phyloP scores from a whole-genome alignment of 2,329 filamentous ascomycete genomes.

The Colletotrichum sp. region DNA sequence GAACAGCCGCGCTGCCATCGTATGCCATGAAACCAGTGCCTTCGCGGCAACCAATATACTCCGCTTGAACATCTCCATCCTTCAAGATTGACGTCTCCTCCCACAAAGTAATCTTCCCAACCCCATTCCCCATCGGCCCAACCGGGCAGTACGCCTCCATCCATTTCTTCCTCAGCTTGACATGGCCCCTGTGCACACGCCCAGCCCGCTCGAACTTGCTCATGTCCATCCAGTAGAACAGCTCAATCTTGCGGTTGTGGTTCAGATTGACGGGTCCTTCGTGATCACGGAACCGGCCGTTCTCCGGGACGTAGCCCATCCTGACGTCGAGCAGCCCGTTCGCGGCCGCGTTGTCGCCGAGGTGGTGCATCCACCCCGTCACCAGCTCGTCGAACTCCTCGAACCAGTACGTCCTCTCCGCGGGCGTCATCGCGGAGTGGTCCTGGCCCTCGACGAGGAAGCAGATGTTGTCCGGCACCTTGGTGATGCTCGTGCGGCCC shows the following conservation, averaged over 20 bases:
- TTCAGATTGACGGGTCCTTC: background rate
- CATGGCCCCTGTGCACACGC: background rate
- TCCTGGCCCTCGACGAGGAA: background rate
- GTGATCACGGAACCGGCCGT: background rate
- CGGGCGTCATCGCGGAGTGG: background rate
- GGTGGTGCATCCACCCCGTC: background rate
- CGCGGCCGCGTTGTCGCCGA: background rate
- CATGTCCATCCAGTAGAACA: background rate
- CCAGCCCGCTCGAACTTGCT: background rate
- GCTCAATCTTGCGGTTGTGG: background rate
- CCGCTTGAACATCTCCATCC: background rate
- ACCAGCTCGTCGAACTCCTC: background rate
- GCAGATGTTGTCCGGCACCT: background rate
- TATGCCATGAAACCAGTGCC: background rate
- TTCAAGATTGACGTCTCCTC: background rate
- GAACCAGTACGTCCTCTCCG: background rate
- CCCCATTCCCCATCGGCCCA: background rate
- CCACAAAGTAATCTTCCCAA: background rate
- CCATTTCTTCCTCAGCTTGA: background rate
- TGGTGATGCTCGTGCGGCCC: background rate
- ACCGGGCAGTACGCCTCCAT: background rate
- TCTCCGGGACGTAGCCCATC: background rate
- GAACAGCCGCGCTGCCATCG: rapidly evolving
- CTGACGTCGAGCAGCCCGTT: background rate
- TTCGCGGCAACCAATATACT: background rate